Percentiles rank a stretch among this genome's conserved stretches.
Evolutionary conservation across 257 asterid species (phyloP).

Genomic region (Solanum clarkiae): DNA sequence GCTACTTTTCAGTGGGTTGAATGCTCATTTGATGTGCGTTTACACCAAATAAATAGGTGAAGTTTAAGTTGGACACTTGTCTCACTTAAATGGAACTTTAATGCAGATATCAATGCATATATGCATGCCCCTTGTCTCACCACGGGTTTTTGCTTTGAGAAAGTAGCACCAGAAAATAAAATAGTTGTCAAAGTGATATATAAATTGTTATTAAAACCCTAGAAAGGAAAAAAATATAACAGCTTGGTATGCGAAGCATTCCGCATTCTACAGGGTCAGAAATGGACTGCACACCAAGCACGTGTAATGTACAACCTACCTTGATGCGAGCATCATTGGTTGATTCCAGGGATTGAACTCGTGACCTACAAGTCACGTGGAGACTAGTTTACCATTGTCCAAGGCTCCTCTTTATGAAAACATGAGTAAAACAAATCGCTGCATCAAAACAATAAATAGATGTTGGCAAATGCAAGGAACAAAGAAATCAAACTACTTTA

Average conservation of each 20-base stretch:
- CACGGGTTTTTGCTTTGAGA: background rate
- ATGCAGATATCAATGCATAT: background rate
- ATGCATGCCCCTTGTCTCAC: background rate
- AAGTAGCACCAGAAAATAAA: background rate
- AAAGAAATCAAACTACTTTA: background rate
- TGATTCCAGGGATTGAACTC: background rate
- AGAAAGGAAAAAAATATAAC: background rate
- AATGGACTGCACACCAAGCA: background rate
- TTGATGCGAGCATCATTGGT: background rate
- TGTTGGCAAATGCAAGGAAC: background rate
- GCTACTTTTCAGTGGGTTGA: background rate
- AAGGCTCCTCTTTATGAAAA: background rate
- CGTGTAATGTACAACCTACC: background rate
- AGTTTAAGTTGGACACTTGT: background rate
- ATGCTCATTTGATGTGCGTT: background rate
- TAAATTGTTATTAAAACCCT: background rate
- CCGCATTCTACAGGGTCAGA: background rate
- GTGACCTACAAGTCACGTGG: background rate
- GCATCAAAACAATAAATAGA: background rate
- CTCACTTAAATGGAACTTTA: background rate
- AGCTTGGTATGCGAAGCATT: background rate
- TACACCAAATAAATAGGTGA: background rate
- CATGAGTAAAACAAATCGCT: background rate
- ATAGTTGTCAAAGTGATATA: background rate
- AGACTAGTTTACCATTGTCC: background rate